phyloP scores from a whole-genome alignment of 2,329 filamentous ascomycete genomes.

The Exophiala alcalophila region DNA sequence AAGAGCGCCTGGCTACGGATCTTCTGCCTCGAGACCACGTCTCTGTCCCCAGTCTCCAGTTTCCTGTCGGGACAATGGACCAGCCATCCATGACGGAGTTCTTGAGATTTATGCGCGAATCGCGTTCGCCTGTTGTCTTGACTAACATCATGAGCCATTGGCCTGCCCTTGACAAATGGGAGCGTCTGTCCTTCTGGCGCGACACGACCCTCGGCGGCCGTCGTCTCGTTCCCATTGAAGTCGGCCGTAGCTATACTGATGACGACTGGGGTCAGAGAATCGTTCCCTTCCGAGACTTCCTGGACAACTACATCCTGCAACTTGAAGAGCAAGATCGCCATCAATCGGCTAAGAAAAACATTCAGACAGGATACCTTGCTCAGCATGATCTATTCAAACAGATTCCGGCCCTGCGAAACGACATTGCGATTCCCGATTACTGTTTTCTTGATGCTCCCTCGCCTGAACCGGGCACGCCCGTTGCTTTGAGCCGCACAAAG shows the following conservation, averaged over 20 bases:
- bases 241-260: conserved; percentile 85
- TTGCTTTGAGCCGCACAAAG: conserved; percentile 40
- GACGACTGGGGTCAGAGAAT: conserved; percentile 79
- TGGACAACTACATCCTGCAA: conserved; percentile 58
- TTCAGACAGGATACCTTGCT: conserved; percentile 72
- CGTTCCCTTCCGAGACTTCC: conserved; percentile 69
- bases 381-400: conserved; percentile 86
- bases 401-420: conserved; percentile 69
- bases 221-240: conserved; percentile 79
- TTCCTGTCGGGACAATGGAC: conserved; percentile 41
- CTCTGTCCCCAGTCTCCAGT: conserved; percentile 36
- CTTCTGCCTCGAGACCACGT: conserved; percentile 12
- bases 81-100: conserved; percentile 59
- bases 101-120: conserved; percentile 55
- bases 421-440: conserved; percentile 79
- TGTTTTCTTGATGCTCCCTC: conserved; percentile 70
- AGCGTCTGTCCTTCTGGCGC: conserved; percentile 68
- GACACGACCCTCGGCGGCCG: conserved; percentile 70
- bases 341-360: conserved; percentile 20
- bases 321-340: background rate
- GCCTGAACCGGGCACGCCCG: conserved; percentile 49
- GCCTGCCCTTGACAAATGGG: conserved; percentile 79
- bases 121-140: conserved; percentile 64
- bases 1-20: background rate
- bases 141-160: conserved; percentile 64